Percentiles rank a stretch among this genome's conserved stretches.
These are phyloP conservation scores for Exophiala aquamarina DNA, from an alignment of 2,329 filamentous ascomycete species.

Conservation along the genomic window DNA sequence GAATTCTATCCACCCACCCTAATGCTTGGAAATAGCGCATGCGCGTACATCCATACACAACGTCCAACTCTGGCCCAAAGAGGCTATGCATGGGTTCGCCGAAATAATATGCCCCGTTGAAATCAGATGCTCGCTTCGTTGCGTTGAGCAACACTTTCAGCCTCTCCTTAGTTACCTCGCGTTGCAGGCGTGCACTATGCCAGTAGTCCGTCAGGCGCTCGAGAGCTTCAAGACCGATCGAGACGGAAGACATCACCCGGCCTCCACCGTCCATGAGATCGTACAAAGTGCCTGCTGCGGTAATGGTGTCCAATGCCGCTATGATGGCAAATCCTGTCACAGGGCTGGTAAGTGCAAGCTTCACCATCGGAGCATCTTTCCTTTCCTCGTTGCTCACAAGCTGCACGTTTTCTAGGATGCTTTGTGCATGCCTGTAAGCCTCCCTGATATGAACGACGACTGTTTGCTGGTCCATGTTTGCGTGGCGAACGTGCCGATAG, in stretches of 20 bases:
- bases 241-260: constrained; percentile 53
- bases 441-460: constrained; percentile 13
- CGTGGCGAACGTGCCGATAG: constrained; percentile 22
- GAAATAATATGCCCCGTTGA: constrained; percentile 37
- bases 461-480: constrained; percentile 4
- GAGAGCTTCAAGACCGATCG: constrained; percentile 54
- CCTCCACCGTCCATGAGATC: constrained; percentile 43
- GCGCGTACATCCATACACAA: constrained; percentile 40
- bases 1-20: constrained; percentile 24
- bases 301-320: constrained; percentile 66
- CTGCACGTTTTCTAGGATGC: constrained; percentile 19
- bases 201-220: constrained; percentile 59
- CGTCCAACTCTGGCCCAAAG: constrained; percentile 42
- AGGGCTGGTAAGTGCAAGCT: constrained; percentile 52
- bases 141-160: constrained; percentile 44
- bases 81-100: constrained; percentile 41
- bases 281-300: constrained; percentile 56
- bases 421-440: constrained; percentile 19
- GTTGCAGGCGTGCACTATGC: constrained; percentile 57
- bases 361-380: constrained; percentile 9
- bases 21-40: constrained; percentile 34
- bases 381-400: constrained; percentile 16
- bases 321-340: constrained; percentile 63
- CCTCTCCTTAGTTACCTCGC: constrained; percentile 49
- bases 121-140: constrained; percentile 37